Percentiles rank a stretch among this genome's conserved stretches.
phyloP scores from a whole-genome alignment of 495 filamentous ascomycete genomes.

The Annulohypoxylon maeteangense region DNA sequence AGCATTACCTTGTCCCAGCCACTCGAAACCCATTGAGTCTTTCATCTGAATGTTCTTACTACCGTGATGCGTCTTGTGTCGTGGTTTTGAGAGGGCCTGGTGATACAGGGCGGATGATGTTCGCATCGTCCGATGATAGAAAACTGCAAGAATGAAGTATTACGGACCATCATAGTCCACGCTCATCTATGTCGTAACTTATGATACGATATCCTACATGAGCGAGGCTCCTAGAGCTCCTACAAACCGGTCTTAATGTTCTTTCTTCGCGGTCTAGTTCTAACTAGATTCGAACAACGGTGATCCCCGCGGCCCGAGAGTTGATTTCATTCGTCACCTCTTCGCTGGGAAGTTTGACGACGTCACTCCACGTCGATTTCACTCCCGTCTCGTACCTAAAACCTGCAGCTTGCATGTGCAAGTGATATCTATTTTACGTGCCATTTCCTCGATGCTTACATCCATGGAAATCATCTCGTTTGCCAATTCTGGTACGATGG shows the following conservation, averaged over 20 bases:
- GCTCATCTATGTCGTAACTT: constrained; percentile 49
- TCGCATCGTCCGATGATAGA: constrained; percentile 41
- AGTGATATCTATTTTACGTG: constrained; percentile 15
- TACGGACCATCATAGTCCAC: constrained; percentile 66
- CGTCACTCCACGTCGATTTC: constrained; percentile 28
- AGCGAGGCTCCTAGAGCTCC: constrained; percentile 66
- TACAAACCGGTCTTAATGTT: constrained; percentile 51
- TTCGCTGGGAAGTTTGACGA: constrained; percentile 22
- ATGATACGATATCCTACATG: constrained; percentile 48
- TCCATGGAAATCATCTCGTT: constrained; percentile 2
- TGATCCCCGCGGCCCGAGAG: constrained; percentile 19
- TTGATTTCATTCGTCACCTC: constrained; percentile 25
- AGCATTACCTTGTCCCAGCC: constrained; percentile 56
- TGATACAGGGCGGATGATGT: constrained; percentile 41
- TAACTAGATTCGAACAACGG: constrained; percentile 17
- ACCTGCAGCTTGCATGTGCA: constrained; percentile 29
- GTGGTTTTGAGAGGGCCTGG: constrained; percentile 59
- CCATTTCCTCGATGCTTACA: constrained; percentile 13
- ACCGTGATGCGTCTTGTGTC: constrained; percentile 60
- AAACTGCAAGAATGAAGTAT: constrained; percentile 57
- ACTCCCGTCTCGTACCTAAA: constrained; percentile 16
- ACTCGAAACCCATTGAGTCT: constrained; percentile 54
- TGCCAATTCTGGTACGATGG: neutral
- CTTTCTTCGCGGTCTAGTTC: constrained; percentile 6
- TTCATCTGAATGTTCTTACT: constrained; percentile 59